Evolutionary conservation across 768 basidiomycete species (phyloP), one percentile per base, ranked within the genome.

Genomic region (Trametes cingulata): DNA sequence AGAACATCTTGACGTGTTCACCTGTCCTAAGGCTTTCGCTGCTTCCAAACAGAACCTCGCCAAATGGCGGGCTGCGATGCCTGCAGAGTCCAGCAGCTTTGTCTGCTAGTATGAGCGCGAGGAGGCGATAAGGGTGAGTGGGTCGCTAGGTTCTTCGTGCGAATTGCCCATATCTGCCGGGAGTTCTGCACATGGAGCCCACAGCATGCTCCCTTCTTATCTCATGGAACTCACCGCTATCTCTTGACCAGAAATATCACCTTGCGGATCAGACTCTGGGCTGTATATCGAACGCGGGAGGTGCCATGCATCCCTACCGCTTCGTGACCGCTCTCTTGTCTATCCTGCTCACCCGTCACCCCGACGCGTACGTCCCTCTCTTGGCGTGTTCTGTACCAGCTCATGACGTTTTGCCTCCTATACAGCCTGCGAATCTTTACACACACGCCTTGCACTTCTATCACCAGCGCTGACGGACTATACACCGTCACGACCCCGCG

Each of bases 271-370:
- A 74, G 0, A 76, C 76, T 2, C 68, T 76, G 1, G 88, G 86
- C 0, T 82, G 80, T 58, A 76, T 90, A 42, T 68, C 75, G 13
- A 82, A 80, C 24, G 71, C 71, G 0, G 88, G 83, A 1, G 88
- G 85, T 1, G 84, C 88, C 0, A 72, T 86, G 27, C 87, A 90
- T 59, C 85, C 88, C 0, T 91, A 91, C 69, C 83, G 85, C 19
- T 76, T 88, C 29, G 82, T 90, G 13, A 88, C 87, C 1, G 78
- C 79, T 2, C 77, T 89, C 24, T 72, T 89, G 20, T 62, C 74
- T 14, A 82, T 82, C 43, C 79, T 88, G 1, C 71, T 88, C 6
- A 60, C 73, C 12, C 73, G 75, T n/a, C 78, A 86, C 62, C 71
- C 79, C 12, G 72, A 81, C 20, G 77, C 73, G 84, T 85, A 62